Conservation (phyloP, 2,329 filamentous ascomycete species). For the Beauveria sp. region DNA sequence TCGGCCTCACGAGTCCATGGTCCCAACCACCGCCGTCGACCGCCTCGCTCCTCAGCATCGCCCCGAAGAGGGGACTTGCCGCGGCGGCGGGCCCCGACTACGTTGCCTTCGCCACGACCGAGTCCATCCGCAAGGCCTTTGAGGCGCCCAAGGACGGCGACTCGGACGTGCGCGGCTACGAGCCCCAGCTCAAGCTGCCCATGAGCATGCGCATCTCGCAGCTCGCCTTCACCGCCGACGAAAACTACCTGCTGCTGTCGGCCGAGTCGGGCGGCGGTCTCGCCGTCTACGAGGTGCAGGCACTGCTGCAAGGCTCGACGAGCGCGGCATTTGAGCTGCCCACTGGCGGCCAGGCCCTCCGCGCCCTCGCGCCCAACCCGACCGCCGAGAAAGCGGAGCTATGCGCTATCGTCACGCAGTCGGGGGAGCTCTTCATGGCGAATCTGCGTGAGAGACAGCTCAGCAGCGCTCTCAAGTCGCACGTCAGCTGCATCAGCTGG, state of each 20-base stretch:
- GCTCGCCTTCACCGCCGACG: conserved; percentile 83
- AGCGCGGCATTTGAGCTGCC: conserved; percentile 66
- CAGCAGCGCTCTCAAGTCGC: conserved; percentile 58
- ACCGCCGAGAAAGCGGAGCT: conserved; percentile 63
- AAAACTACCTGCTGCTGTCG: conserved; percentile 73
- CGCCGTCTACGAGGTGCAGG: conserved; percentile 70
- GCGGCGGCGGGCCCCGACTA: conserved; percentile 80
- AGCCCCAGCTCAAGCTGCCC: conserved; percentile 64
- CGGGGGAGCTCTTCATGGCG: conserved; percentile 76
- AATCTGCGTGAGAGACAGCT: conserved; percentile 64
- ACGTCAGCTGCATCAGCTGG: conserved; percentile 82
- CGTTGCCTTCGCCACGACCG: conserved; percentile 68
- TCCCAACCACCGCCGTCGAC: conserved; percentile 65
- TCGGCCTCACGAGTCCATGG: conserved; percentile 77
- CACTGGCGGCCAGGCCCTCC: conserved; percentile 67
- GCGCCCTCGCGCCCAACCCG: conserved; percentile 74
- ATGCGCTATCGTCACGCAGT: conserved; percentile 71
- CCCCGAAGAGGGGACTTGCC: conserved; percentile 69
- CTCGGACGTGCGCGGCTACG: conserved; percentile 60
- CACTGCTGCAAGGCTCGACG: conserved; percentile 57
- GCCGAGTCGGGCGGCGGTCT: conserved; percentile 75
- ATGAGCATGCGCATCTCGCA: conserved; percentile 76
- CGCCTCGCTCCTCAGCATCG: conserved; percentile 76
- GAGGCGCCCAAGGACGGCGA: conserved; percentile 49
- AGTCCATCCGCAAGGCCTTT: conserved; percentile 71